Evolutionary conservation across 371 early-diverging fungal genomes (phyloP).

Genomic region (Apophysomyces trapeziformis): DNA sequence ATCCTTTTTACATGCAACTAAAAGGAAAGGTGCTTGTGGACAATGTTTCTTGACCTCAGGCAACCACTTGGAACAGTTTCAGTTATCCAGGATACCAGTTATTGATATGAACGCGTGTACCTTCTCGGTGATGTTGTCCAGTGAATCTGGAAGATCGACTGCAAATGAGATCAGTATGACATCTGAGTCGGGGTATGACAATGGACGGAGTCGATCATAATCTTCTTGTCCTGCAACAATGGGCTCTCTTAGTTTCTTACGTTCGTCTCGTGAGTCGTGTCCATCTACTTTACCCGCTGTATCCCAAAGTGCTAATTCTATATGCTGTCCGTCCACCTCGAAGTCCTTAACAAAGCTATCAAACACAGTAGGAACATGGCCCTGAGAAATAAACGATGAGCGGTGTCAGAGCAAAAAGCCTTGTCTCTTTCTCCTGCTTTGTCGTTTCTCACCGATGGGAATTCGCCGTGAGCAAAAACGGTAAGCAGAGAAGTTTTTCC

Average conservation of each 20-base stretch:
- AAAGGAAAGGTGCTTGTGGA: slow-evolving; percentile 42
- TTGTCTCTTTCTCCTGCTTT: not conserved
- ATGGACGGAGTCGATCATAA: slow-evolving; percentile 56
- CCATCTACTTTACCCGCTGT: slow-evolving; percentile 70
- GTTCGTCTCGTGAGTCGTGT: not conserved
- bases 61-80: slow-evolving; percentile 42
- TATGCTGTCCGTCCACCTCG: slow-evolving; percentile 73
- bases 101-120: slow-evolving; percentile 18
- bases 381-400: slow-evolving; percentile 19
- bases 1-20: slow-evolving; percentile 59
- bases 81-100: not conserved
- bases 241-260: not conserved
- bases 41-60: slow-evolving; percentile 49
- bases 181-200: slow-evolving; percentile 54
- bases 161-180: slow-evolving; percentile 59
- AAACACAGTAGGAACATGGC: slow-evolving; percentile 68
- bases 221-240: slow-evolving; percentile 57
- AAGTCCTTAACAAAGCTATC: slow-evolving; percentile 80
- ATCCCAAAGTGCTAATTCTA: slow-evolving; percentile 84
- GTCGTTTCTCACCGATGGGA: slow-evolving; percentile 37
- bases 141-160: slow-evolving; percentile 61
- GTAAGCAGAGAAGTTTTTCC: slow-evolving; percentile 60
- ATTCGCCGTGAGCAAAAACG: slow-evolving; percentile 42
- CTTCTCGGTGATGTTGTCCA: slow-evolving; percentile 58
- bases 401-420: too few species aligned